Evolutionary conservation across 805 yeast genomes (phyloP), one percentile per base, ranked within the genome.

Genomic region (Suhomyces canberraensis): DNA sequence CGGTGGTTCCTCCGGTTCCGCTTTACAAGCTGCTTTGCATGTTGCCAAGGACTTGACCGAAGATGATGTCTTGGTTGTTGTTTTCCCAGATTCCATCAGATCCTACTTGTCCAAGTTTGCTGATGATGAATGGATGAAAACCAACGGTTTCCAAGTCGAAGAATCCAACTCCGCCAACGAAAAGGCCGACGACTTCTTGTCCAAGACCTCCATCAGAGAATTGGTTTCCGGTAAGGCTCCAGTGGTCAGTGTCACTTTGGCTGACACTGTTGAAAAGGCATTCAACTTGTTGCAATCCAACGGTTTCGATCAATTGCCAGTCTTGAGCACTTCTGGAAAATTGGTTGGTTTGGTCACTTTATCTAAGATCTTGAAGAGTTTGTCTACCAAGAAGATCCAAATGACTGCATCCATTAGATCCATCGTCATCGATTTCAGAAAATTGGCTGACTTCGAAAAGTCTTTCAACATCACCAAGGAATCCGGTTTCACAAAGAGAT

Each of bases 1-100:
- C 34, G 95, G 95, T 56, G 95, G 95, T n/a, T 81, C 90, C 8
- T 80, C 90, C 11, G 95, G 95, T 41, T 73, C 83, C 48, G 90
- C 95, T 8, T 75, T 86, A 50, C 80, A 83, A 51, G 95, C 93
- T 22, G 82, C 88, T 31, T 72, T 86, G 40, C 66, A 78, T 48
- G 84, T 83, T 44, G 79, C 80, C 45, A 70, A 79, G 52, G 79
- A 76, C 35, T 71, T 86, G 57, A 76, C 82, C 31, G 87, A 82
- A 65, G 75, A 80, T 33, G 95, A 84, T 48, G 75, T 75, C 14
- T 74, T 86, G 41, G 95, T 86, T 21, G 88, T 83, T 31, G 81
- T 86, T 16, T 77, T 84, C 76, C 95, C 95, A 30, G 95, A 86
- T 60, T 80, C 89, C 28, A 78, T 86, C 55, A 79, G 95, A 70